Evolutionary conservation across 129 eudicot species (phyloP), one percentile per base, ranked within the genome.

Genomic region (Flaveria sonorensis): DNA sequence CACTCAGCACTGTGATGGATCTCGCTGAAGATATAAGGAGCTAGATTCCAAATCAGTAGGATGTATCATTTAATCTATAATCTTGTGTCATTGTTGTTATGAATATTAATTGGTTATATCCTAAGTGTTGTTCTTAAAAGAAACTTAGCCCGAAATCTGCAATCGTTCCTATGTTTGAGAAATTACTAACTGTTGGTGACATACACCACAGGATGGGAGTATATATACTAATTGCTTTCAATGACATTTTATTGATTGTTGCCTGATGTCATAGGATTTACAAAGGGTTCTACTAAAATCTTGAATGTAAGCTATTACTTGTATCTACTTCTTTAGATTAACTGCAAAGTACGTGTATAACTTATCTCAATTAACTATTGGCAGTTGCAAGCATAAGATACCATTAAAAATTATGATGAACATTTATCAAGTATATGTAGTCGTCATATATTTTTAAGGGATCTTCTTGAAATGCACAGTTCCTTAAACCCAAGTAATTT

Each of bases 81-180:
- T 52, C 81, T 10, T n/a, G 10, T 59, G 32, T 26, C 75, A 70
- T 66, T 78, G 64, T 53, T 53, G 60, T 74, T 45, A 26, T 63
- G 43, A 42, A 13, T 15, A 40, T 26, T n/a, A n/a, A n/a, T n/a
- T 10, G 61, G n/a, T 21, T 55, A 42, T 64, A 62, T 24, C 40
- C 40, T 36, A 36, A 10, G 16, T 73, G 64, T 45, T 45, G 64
- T 78, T 87, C 84, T 86, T 82, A 10, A 82, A 80, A 2, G 57
- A 55, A 68, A 16, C 59, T 45, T 83, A 85, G 88, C 55, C 75
- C 74, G 18, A 77, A 71, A 23, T 62, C 80, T 61, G 73, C 46
- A 55, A 32, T 83, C 36, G 77, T 78, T 76, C 88, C 86, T 20
- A 68, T 89, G 75, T 89, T 85, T 77, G 88, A 85, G 70, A 85